phyloP scores from a whole-genome alignment of 257 asterid species.

The Scutellaria baicalensis region DNA sequence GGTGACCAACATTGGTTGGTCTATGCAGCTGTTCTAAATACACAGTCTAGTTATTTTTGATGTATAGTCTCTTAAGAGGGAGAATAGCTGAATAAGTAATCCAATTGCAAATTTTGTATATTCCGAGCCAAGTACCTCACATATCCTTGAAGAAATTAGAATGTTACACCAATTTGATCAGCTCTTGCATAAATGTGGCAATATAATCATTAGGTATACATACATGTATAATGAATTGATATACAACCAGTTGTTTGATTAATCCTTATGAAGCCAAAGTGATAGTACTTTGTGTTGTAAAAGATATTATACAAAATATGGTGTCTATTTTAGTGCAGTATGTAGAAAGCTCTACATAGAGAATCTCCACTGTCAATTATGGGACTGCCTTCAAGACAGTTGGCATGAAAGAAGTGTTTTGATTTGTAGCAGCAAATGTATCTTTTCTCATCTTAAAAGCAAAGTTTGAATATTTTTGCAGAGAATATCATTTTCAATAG shows the following conservation, averaged over 20 bases:
- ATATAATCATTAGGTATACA: background rate
- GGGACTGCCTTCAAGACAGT: slow-evolving; percentile 3
- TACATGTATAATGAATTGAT: background rate
- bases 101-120: background rate
- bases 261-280: background rate
- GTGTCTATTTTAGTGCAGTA: background rate
- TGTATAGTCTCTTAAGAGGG: slow-evolving; percentile 3
- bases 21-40: background rate
- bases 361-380: background rate
- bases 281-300: background rate
- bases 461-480: slow-evolving; percentile 12
- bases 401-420: slow-evolving; percentile 22
- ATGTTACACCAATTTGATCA: background rate
- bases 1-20: background rate
- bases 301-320: background rate
- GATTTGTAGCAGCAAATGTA: slow-evolving; percentile 13
- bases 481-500: slow-evolving; percentile 7
- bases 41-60: background rate
- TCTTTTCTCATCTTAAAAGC: slow-evolving; percentile 10
- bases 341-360: background rate
- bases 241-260: background rate
- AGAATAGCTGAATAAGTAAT: background rate
- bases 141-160: too few relatives aligned
- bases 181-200: too few relatives aligned
- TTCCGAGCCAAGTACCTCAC: background rate